These are phyloP conservation scores for Hygrophorus russula DNA, from an alignment of 768 basidiomycete species.

Conservation along the genomic window DNA sequence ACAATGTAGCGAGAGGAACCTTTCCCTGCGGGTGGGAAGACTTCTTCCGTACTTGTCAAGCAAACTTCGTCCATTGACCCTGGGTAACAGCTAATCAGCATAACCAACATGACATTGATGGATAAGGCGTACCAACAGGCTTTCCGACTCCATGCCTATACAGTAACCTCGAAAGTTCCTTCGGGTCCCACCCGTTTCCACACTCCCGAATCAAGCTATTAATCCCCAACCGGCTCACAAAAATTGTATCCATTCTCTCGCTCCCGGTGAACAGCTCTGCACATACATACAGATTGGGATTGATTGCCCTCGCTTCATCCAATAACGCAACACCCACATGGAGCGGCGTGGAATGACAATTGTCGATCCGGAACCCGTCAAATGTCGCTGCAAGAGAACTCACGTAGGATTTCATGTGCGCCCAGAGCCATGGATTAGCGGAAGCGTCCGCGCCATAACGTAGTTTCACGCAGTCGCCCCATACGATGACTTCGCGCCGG, in stretches of 20 bases:
- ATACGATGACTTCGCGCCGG: slow-evolving; percentile 91
- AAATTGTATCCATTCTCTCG: slow-evolving; percentile 86
- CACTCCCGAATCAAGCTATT: slow-evolving; percentile 92
- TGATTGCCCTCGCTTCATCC: slow-evolving; percentile 79
- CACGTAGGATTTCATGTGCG: slow-evolving; percentile 81
- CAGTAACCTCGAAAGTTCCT: slow-evolving; percentile 80
- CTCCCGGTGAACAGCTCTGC: slow-evolving; percentile 96
- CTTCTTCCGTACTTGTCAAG: slow-evolving; percentile 62
- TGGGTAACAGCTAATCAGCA: slow-evolving; percentile 14
- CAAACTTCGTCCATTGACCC: slow-evolving; percentile 93
- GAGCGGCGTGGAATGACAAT: slow-evolving; percentile 95
- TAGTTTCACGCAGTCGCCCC: slow-evolving; percentile 97
- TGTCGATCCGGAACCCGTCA: slow-evolving; percentile 96
- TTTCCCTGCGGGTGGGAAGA: slow-evolving; percentile 73
- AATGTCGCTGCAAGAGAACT: slow-evolving; percentile 70
- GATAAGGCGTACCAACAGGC: slow-evolving; percentile 59
- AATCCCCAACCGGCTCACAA: slow-evolving; percentile 86
- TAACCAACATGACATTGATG: neutral
- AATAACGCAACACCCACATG: slow-evolving; percentile 94
- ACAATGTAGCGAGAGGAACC: slow-evolving; percentile 72
- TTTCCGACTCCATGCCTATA: slow-evolving; percentile 89
- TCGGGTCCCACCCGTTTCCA: slow-evolving; percentile 83
- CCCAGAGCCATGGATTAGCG: slow-evolving; percentile 92
- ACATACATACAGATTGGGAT: slow-evolving; percentile 91
- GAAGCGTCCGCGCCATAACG: slow-evolving; percentile 76